Evolutionary conservation across 257 asterid species (phyloP).

Genomic region (Cinchona pubescens): DNA sequence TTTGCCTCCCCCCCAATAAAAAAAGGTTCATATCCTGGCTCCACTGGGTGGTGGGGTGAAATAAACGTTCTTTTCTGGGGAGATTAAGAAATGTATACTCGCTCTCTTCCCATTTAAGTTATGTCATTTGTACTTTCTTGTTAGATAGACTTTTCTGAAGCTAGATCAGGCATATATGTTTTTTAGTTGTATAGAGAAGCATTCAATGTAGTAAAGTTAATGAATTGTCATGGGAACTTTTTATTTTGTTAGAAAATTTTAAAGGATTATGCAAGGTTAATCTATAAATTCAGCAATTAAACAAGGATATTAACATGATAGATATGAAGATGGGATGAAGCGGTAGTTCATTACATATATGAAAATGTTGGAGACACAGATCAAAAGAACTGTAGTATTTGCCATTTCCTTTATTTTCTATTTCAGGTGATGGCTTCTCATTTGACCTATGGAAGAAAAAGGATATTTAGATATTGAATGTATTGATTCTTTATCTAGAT

Average conservation of each 20-base stretch:
- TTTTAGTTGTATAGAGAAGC: background rate
- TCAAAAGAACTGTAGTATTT: background rate
- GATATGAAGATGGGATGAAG: background rate
- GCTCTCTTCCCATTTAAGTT: background rate
- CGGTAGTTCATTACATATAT: background rate
- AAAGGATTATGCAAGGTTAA: background rate
- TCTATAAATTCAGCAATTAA: background rate
- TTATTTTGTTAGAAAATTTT: background rate
- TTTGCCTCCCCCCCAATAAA: too few species aligned
- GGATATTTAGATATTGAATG: background rate
- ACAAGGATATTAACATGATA: background rate
- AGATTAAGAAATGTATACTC: background rate
- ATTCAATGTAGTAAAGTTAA: background rate
- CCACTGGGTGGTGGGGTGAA: background rate
- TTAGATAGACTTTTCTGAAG: background rate
- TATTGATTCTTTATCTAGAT: background rate
- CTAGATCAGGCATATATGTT: background rate
- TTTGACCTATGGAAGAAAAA: background rate
- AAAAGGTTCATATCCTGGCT: too few species aligned
- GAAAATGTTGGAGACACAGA: too few species aligned
- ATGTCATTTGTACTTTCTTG: background rate
- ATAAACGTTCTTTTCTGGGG: background rate
- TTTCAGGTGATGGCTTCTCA: background rate
- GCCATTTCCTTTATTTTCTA: background rate
- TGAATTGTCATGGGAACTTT: background rate